Evolutionary conservation across 2,329 filamentous ascomycete genomes (phyloP).

Genomic region (Acrocalymma vagum): DNA sequence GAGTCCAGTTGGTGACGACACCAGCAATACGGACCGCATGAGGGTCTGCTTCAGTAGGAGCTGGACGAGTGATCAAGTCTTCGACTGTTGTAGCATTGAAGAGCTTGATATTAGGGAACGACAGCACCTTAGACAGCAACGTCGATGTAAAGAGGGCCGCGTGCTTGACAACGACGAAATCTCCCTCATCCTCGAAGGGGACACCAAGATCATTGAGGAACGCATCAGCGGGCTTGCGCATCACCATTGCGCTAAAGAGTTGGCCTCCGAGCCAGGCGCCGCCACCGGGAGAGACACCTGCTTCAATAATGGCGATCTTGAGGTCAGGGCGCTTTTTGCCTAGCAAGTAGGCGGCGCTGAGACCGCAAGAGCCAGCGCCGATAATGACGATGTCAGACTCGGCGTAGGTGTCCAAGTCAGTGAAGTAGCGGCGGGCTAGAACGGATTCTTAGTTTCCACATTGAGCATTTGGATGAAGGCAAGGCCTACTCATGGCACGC

Average conservation of each 20-base stretch:
- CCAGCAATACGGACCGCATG: conserved; percentile 77
- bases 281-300: conserved; percentile 82
- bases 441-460: conserved; percentile 4
- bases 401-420: conserved; percentile 86
- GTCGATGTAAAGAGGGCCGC: conserved; percentile 92
- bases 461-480: background rate
- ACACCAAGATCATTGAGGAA: conserved; percentile 85
- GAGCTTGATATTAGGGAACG: conserved; percentile 91
- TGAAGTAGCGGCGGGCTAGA: conserved; percentile 80
- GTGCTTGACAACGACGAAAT: conserved; percentile 93
- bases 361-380: conserved; percentile 87
- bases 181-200: conserved; percentile 85
- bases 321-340: conserved; percentile 86
- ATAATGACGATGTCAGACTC: conserved; percentile 95
- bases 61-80: conserved; percentile 84
- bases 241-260: conserved; percentile 94
- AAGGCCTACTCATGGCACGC: conserved; percentile 75
- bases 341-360: conserved; percentile 84
- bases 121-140: conserved; percentile 81
- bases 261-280: conserved; percentile 94
- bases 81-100: conserved; percentile 96
- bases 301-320: conserved; percentile 91
- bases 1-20: conserved; percentile 95
- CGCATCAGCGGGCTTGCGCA: conserved; percentile 89
- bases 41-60: conserved; percentile 48